These are phyloP conservation scores for Daldinia bambusicola DNA, from an alignment of 495 filamentous ascomycete species.

Conservation along the genomic window DNA sequence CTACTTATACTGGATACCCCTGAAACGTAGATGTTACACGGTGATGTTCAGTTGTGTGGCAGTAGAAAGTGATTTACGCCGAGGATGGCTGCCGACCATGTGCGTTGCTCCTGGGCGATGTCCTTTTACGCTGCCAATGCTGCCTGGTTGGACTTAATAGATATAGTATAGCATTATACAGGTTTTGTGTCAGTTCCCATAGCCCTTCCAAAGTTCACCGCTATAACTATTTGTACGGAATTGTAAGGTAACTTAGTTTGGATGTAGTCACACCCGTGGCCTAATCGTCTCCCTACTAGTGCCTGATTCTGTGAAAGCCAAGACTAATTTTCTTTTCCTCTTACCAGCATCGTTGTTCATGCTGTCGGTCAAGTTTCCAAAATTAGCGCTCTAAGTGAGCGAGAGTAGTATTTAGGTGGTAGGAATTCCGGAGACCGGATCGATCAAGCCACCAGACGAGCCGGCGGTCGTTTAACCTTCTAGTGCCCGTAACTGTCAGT, in stretches of 20 bases:
- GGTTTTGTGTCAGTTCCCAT: neutral
- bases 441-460: conserved; percentile 23
- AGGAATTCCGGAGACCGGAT: conserved; percentile 32
- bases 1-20: neutral
- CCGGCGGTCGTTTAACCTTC: conserved; percentile 22
- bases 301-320: conserved; percentile 23
- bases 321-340: neutral
- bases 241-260: neutral
- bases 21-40: conserved; percentile 4
- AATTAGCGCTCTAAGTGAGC: neutral
- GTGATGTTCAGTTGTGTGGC: conserved; percentile 19
- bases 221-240: neutral
- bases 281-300: conserved; percentile 18
- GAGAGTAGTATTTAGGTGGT: conserved; percentile 18
- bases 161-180: neutral
- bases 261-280: neutral
- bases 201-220: neutral
- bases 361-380: conserved; percentile 24
- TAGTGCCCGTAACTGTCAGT: conserved; percentile 25
- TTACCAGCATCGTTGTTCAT: conserved; percentile 28
- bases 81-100: conserved; percentile 29
- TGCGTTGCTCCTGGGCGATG: conserved; percentile 32
- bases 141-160: conserved; percentile 3
- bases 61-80: conserved; percentile 22
- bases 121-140: conserved; percentile 17